Evolutionary conservation across 2,329 filamentous ascomycete species (phyloP).

Genomic region (Coniella vitis): DNA sequence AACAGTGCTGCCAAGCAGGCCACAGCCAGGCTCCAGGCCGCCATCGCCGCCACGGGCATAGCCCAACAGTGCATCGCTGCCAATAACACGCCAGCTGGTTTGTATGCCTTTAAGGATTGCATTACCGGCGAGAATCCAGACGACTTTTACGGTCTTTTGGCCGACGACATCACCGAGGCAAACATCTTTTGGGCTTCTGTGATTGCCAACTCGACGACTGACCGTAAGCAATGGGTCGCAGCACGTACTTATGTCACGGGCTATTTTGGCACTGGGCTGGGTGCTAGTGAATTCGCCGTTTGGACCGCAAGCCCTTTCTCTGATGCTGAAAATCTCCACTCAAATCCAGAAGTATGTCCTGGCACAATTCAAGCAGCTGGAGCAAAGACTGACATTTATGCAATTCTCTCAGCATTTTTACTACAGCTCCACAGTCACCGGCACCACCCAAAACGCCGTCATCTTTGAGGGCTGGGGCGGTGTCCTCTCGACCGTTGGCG

Average conservation of each 20-base stretch:
- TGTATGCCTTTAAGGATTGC: slow-evolving; percentile 3
- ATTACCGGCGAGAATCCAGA: not conserved
- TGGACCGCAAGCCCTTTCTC: slow-evolving; percentile 2
- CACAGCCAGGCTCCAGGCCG: not conserved
- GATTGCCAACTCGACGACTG: slow-evolving; percentile 5
- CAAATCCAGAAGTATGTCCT: not conserved
- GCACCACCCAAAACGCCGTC: slow-evolving; percentile 15
- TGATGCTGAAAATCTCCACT: not conserved
- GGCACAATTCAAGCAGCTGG: not conserved
- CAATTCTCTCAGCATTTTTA: not conserved
- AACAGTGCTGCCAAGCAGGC: not conserved
- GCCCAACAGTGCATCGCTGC: not conserved
- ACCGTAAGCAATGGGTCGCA: not conserved
- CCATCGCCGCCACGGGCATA: not conserved
- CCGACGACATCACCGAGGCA: slow-evolving; percentile 23
- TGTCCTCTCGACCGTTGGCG: not conserved
- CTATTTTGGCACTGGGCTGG: not conserved
- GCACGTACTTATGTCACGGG: slow-evolving; percentile 3
- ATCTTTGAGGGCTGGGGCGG: slow-evolving; percentile 20
- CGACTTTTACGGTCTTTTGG: slow-evolving; percentile 15
- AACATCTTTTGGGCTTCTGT: slow-evolving; percentile 25
- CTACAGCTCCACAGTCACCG: not conserved
- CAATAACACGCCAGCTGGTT: not conserved
- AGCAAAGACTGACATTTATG: not conserved
- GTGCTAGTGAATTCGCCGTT: not conserved